Percentiles rank a stretch among this genome's conserved stretches.
Conservation (phyloP, 768 basidiomycete species). For the Suillus subalutaceus region DNA sequence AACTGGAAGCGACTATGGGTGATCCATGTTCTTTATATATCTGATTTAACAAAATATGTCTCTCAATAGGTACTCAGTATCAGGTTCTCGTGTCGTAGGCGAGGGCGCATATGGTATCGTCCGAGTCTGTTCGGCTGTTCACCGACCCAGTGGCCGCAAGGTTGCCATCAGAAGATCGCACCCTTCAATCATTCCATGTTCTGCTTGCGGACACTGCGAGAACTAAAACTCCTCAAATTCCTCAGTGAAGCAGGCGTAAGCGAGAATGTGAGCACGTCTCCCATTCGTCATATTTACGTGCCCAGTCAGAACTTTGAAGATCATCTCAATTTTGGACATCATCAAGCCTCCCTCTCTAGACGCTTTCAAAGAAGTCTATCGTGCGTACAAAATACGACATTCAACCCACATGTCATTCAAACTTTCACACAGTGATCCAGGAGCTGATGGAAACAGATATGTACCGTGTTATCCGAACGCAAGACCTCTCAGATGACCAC, state of each 20-base stretch:
- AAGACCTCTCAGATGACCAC: conserved; percentile 94
- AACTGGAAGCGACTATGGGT: no score
- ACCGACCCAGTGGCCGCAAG: conserved; percentile 83
- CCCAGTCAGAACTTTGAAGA: conserved; percentile 43
- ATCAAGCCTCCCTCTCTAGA: conserved; percentile 80
- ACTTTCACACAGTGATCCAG: conserved; percentile 66
- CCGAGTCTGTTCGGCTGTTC: conserved; percentile 75
- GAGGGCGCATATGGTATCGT: conserved; percentile 96
- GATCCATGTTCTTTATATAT: background rate
- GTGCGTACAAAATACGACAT: conserved; percentile 40
- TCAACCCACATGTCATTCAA: conserved; percentile 10
- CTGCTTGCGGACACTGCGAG: conserved; percentile 86
- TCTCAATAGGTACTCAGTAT: conserved; percentile 67
- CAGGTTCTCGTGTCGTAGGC: conserved; percentile 84
- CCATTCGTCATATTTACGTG: background rate
- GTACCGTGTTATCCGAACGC: conserved; percentile 95
- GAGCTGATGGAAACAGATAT: conserved; percentile 96
- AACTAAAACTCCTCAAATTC: conserved; percentile 85
- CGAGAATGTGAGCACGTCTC: conserved; percentile 64
- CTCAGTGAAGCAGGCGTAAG: conserved; percentile 86
- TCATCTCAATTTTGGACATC: conserved; percentile 89
- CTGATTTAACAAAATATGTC: background rate
- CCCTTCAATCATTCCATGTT: conserved; percentile 98
- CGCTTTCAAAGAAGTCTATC: conserved; percentile 85
- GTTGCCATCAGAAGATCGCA: conserved; percentile 97